Evolutionary conservation across 768 basidiomycete genomes (phyloP), one percentile per base, ranked within the genome.

Genomic region (Phaffia tasmanica): DNA sequence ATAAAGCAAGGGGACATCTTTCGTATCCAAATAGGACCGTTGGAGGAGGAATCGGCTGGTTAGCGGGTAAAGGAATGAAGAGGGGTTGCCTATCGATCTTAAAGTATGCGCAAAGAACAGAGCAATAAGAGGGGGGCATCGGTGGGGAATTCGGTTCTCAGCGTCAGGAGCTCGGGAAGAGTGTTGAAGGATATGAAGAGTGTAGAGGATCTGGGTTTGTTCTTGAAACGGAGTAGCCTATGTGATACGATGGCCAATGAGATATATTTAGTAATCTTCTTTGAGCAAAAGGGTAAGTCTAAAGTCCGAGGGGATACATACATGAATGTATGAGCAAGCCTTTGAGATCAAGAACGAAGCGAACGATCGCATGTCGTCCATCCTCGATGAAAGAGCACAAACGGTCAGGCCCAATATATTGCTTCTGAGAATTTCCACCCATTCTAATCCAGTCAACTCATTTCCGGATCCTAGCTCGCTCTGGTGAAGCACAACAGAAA

Each of bases 1-100:
- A 72, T 89, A 97, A 5, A 99, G 77, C 85, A 97, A 85, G 0
- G 94, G 94, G 0, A 97, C 88, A 72, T 97, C 93, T 0, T 78
- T 79, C 0, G 78, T 77, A 72, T 97, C 93, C 8, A 97, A 77
- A 63, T 84, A 81, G 0, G 90, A 86, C 1, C 94, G 84, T 75
- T 95, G 92, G 0, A 98, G 81, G 6, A 98, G 82, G 80, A 95
- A 97, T 5, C 87, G 82, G 1, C 88, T 84, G 0, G 86, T 87
- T 19, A 86, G 78, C 0, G 93, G 90, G 73, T 94, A 98, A 54
- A 89, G 84, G 75, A 90, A 88, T 60, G 86, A 85, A 1, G 88
- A 85, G 0, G 94, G 92, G 69, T 89, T 86, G 76, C 91, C 93
- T 46, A 94, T 80, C 0, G 84, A 84, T 32, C 86, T 81, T 5